Evolutionary conservation across 1,139 yeast genomes (phyloP), one percentile per base, ranked within the genome.

Genomic region (Zygosaccharomyces sapae): DNA sequence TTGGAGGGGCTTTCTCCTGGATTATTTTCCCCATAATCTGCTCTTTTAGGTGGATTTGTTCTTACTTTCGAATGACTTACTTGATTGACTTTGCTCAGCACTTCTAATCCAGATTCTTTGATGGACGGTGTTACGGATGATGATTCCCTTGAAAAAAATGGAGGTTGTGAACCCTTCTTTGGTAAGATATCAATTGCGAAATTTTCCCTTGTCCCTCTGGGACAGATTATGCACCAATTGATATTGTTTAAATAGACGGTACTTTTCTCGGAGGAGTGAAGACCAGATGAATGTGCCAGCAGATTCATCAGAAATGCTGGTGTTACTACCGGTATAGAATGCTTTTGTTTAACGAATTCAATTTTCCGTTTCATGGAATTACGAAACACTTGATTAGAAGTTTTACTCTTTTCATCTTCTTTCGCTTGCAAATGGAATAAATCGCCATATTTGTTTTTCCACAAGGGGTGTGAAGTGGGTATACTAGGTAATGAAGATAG

Each of bases 281-380:
- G 8, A 13, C 44, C 46, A n/a, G 45, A 20, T 3, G 56, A 41
- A 13, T 55, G 51, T 4, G 51, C 41, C 34, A 65, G 56, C 8
- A 65, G 44, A 16, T 58, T 62, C 39, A 62, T 49, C 10, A 64
- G 30, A 37, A 65, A 61, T 1, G 61, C 66, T 3, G 68, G 67
- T 5, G 68, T 62, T 1, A 61, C 57, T 3, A 57, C 60, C 1
- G 68, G 68, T 5, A 65, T 62, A 0, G 79, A 75, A 2, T 79
- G 73, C 42, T 68, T 71, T 37, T 70, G 65, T 49, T 70, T 71
- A 50, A 76, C 76, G 39, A 80, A 65, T 42, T 79, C 79, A 43
- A 72, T 56, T 27, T 65, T 65, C 7, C 59, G 56, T 45, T 63
- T 65, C 57, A 65, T 55, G 1, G 67, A 63, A 39, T 61, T 62